Base-by-base conservation (phyloP, 345 rosid genomes). In the Eucalyptus guilfoylei region DNA sequence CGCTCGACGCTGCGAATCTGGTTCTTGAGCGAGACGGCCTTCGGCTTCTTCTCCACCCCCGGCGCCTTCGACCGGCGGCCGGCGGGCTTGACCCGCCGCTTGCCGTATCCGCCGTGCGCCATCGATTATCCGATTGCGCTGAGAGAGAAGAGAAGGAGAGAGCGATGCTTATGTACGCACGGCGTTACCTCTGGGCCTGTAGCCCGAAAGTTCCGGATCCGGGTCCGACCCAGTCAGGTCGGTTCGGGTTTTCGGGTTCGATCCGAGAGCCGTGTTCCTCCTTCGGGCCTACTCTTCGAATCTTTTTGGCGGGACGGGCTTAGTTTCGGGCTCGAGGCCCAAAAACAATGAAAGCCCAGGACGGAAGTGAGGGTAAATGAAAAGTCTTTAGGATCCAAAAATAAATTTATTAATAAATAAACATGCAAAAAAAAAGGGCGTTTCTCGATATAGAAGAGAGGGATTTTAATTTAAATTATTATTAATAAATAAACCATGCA, bases 1-100 rank as follows among this genome's bases (percentile, higher is more conserved):
- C 99, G 99, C 87, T 96, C 99, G 50, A 94, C 87, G 90, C 99
- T 97, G 89, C 99, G 99, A 88, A 96, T 96, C 94, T 98, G 99
- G 89, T 98, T 98, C 94, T 96, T 98, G 89, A 95, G 93, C 40
- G 99, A 94, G 88, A 97, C 96, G 86, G 92, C 87, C 86, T 96
- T 96, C 13, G 94, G 93, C 93, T 96, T 98, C 96, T 96, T 97
- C 87, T 97, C 98, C 5, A 94, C 96, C 45, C 92, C 95, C 10
- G 94, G 91, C 23, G 90, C 96, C 89, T 95, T 98, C 26, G 98
- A 95, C 52, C 97, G 98, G 47, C 99, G 98, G n/a, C 95, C 91
- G 49, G 91, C 91, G 49, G 91, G 87, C 87, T 87, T 89, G 50
- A 87, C 91, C 87, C 91, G 85, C 83, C 98, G 96, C 94, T 95